phyloP scores from a whole-genome alignment of 495 filamentous ascomycete genomes.

The Aspergillus ellipticus region DNA sequence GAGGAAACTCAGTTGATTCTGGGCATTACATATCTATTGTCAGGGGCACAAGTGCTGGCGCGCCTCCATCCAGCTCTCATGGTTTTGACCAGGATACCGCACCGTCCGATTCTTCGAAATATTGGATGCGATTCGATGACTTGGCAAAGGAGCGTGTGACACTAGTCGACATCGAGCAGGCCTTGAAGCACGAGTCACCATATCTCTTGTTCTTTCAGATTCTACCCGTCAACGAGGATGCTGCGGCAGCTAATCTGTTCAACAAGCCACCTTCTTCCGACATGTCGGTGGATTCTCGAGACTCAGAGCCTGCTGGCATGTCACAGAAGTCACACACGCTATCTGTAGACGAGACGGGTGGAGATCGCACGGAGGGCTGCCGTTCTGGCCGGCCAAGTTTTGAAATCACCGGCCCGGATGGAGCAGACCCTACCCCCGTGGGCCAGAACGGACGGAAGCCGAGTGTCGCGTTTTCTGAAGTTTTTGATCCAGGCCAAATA shows the following conservation, averaged over 20 bases:
- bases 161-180: constrained; percentile 72
- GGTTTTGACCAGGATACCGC: constrained; percentile 37
- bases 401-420: constrained; percentile 36
- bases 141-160: constrained; percentile 66
- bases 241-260: constrained; percentile 47
- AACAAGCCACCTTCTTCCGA: constrained; percentile 57
- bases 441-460: constrained; percentile 16
- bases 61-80: constrained; percentile 47
- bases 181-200: constrained; percentile 78
- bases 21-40: constrained; percentile 89
- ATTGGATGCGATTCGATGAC: constrained; percentile 92
- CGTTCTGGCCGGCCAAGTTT: constrained; percentile 37
- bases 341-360: constrained; percentile 10
- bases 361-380: constrained; percentile 22
- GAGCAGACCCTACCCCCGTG: neutral
- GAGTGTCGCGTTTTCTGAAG: constrained; percentile 30
- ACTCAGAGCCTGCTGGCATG: constrained; percentile 23
- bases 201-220: constrained; percentile 97
- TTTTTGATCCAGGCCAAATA: constrained; percentile 26
- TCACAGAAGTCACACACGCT: constrained; percentile 16
- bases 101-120: constrained; percentile 52
- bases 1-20: constrained; percentile 81
- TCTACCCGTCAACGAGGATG: constrained; percentile 72
- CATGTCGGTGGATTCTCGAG: constrained; percentile 40
- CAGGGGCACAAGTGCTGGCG: constrained; percentile 52